Percentiles rank a stretch among this genome's conserved stretches.
Conservation (phyloP, 805 yeast genomes). For the Monosporozyma unispora region DNA sequence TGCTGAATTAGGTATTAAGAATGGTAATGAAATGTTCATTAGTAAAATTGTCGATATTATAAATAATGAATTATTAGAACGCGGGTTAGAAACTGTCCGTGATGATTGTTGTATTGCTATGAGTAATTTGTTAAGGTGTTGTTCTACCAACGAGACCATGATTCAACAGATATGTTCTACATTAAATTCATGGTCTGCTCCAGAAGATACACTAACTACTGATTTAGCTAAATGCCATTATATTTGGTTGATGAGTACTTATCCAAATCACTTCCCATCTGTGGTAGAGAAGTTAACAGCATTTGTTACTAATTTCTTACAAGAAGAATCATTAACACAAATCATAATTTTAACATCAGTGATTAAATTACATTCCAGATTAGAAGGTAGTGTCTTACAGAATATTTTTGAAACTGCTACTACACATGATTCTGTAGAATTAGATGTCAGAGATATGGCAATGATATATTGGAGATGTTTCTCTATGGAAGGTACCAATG, state of each 20-base stretch:
- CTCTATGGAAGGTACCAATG: conserved; percentile 34
- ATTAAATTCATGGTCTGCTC: conserved; percentile 33
- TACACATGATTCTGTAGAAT: conserved; percentile 56
- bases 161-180: conserved; percentile 21
- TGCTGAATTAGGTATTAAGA: conserved; percentile 63
- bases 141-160: conserved; percentile 36
- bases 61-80: conserved; percentile 43
- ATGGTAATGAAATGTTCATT: conserved; percentile 35
- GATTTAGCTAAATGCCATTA: conserved; percentile 43
- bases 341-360: conserved; percentile 49
- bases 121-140: conserved; percentile 58
- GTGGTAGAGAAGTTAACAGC: conserved; percentile 38
- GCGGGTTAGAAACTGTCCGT: conserved; percentile 52
- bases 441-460: conserved; percentile 75
- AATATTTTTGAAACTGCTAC: conserved; percentile 46
- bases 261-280: conserved; percentile 49
- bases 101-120: conserved; percentile 50
- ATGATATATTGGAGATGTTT: conserved; percentile 72
- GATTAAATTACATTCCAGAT: conserved; percentile 44
- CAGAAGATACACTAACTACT: conserved; percentile 38
- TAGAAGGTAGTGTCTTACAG: conserved; percentile 44
- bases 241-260: conserved; percentile 67
- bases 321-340: conserved; percentile 54
- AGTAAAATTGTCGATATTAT: conserved; percentile 54
- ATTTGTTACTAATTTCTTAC: conserved; percentile 45